Conservation (phyloP, 306 rosid genomes). For the Cucumis hystrix region DNA sequence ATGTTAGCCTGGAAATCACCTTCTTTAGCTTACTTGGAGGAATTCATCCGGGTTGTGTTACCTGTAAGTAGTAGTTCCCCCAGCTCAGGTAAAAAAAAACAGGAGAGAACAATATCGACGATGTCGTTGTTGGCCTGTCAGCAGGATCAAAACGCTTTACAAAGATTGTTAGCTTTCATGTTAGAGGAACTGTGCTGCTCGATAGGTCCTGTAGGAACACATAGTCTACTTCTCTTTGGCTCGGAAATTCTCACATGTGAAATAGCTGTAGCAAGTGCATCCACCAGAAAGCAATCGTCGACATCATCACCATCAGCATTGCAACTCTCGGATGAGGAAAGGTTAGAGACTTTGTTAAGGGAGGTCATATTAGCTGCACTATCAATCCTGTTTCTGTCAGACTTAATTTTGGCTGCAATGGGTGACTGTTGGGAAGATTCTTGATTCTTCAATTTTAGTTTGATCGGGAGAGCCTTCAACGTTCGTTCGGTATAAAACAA, state of each 20-base stretch:
- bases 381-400: conserved; percentile 15
- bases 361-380: conserved; percentile 20
- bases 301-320: conserved; percentile 50
- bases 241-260: conserved; percentile 89
- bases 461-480: conserved; percentile 42
- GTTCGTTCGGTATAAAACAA: conserved; percentile 71
- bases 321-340: conserved; percentile 54
- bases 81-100: conserved; percentile 24
- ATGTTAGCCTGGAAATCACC: not conserved
- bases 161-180: conserved; percentile 89
- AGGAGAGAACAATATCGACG: conserved; percentile 17
- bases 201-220: conserved; percentile 68
- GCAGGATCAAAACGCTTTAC: conserved; percentile 86
- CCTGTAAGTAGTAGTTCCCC: conserved; percentile 20
- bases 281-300: conserved; percentile 57
- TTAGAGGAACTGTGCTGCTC: conserved; percentile 97
- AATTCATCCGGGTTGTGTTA: conserved; percentile 5
- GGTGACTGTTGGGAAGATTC: conserved; percentile 27
- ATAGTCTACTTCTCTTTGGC: conserved; percentile 83
- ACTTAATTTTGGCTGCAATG: conserved; percentile 27
- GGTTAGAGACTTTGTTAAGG: conserved; percentile 22
- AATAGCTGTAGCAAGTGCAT: conserved; percentile 83
- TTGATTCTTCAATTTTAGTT: conserved; percentile 40
- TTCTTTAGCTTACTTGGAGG: conserved; percentile 5
- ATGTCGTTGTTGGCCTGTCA: conserved; percentile 39